phyloP scores from a whole-genome alignment of 2,329 filamentous ascomycete genomes.

The Knufia petricola region DNA sequence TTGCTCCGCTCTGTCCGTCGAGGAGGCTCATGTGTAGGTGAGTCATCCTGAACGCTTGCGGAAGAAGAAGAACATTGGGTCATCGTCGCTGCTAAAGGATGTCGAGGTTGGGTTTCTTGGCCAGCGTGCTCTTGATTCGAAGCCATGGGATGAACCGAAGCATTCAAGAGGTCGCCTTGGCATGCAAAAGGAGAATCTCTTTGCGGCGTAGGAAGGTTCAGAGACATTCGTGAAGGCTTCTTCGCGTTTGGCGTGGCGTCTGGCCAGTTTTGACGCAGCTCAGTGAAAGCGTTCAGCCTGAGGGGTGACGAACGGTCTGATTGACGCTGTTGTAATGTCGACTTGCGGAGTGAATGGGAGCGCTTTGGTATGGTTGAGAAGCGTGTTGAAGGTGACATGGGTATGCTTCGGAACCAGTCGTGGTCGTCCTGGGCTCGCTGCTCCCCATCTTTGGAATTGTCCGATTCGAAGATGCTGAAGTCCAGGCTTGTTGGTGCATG shows the following conservation, averaged over 20 bases:
- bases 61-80: slow-evolving; percentile 74
- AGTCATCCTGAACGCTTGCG: slow-evolving; percentile 67
- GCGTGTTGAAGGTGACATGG: slow-evolving; percentile 28
- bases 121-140: slow-evolving; percentile 26
- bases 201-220: slow-evolving; percentile 60
- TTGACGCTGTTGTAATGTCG: slow-evolving; percentile 76
- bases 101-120: slow-evolving; percentile 40
- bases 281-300: slow-evolving; percentile 28
- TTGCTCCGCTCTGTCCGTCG: slow-evolving; percentile 38
- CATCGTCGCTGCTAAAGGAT: slow-evolving; percentile 77
- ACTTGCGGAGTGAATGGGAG: slow-evolving; percentile 70
- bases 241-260: slow-evolving; percentile 48
- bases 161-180: slow-evolving; percentile 43
- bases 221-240: slow-evolving; percentile 60
- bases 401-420: slow-evolving; percentile 25
- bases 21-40: slow-evolving; percentile 53
- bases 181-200: slow-evolving; percentile 57
- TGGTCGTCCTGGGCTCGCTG: slow-evolving; percentile 24
- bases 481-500: slow-evolving; percentile 59
- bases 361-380: slow-evolving; percentile 54
- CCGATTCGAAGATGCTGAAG: slow-evolving; percentile 65
- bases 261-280: slow-evolving; percentile 36
- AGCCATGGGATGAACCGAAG: slow-evolving; percentile 44
- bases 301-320: slow-evolving; percentile 53
- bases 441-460: slow-evolving; percentile 24